Evolutionary conservation across 2,329 filamentous ascomycete species (phyloP).

Genomic region (Myriosclerotinia curreyana): DNA sequence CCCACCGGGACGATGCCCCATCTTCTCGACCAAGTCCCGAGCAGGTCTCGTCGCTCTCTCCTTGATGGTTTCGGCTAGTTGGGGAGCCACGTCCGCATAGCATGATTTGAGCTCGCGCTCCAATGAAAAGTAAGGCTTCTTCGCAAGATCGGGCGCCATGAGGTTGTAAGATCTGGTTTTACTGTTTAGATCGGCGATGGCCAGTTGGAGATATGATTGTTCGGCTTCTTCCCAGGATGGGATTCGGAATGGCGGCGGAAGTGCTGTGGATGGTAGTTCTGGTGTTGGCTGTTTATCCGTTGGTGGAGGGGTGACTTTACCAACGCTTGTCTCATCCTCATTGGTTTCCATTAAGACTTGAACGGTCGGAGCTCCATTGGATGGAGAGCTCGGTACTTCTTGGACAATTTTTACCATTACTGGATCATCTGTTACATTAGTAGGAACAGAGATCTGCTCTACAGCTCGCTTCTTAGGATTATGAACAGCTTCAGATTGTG

Average conservation of each 20-base stretch:
- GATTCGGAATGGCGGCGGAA: constrained; percentile 70
- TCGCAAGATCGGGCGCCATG: constrained; percentile 86
- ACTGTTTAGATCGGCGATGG: constrained; percentile 73
- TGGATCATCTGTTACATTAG: constrained; percentile 48
- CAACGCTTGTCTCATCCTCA: constrained; percentile 17
- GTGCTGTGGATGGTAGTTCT: constrained; percentile 30
- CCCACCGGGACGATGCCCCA: constrained; percentile 47
- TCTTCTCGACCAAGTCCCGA: constrained; percentile 43
- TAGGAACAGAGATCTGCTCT: constrained; percentile 49
- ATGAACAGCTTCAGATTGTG: constrained; percentile 65
- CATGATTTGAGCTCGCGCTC: constrained; percentile 78
- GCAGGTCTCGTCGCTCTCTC: constrained; percentile 57
- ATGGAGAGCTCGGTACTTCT: constrained; percentile 34
- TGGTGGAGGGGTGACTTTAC: constrained; percentile 2
- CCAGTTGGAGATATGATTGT: constrained; percentile 68
- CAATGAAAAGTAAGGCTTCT: constrained; percentile 86
- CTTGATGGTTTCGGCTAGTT: constrained; percentile 68
- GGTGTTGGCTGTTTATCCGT: constrained; percentile 17
- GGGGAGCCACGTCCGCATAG: constrained; percentile 81
- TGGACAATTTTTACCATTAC: constrained; percentile 49
- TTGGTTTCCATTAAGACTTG: constrained; percentile 29
- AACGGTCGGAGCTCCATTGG: constrained; percentile 20
- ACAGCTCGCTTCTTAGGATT: constrained; percentile 55
- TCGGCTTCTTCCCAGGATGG: constrained; percentile 71
- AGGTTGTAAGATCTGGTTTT: constrained; percentile 88